phyloP scores from a whole-genome alignment of 208 protist genomes.

The Leishmania mexicana region DNA sequence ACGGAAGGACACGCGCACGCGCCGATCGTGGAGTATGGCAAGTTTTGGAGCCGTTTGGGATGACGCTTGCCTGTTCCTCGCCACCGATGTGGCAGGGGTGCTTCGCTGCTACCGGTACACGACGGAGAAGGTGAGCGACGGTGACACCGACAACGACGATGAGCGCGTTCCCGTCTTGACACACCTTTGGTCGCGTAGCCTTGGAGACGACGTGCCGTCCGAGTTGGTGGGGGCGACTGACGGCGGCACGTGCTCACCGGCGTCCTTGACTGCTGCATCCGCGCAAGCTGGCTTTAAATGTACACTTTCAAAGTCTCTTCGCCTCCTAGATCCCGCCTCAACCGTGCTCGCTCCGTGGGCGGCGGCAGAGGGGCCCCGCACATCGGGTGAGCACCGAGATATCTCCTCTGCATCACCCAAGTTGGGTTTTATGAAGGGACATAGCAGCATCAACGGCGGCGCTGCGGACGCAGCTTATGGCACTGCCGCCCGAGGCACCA shows the following conservation, averaged over 20 bases:
- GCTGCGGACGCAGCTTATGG: no score
- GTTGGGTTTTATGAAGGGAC: neutral
- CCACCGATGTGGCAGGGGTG: slow-evolving; percentile 14
- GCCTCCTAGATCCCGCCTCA: neutral
- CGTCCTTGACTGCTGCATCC: neutral
- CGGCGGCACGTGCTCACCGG: neutral
- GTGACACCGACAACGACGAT: neutral
- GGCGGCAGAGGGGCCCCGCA: neutral
- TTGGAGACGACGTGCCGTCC: neutral
- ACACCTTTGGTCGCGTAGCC: slow-evolving; percentile 14
- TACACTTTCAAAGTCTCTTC: slow-evolving; percentile 20
- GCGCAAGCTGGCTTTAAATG: slow-evolving; percentile 18
- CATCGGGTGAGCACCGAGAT: neutral
- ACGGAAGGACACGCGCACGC: neutral
- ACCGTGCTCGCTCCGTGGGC: neutral
- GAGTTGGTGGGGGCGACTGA: neutral
- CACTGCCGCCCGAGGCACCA: neutral
- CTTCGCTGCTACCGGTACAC: slow-evolving; percentile 30
- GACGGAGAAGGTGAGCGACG: neutral
- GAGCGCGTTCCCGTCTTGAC: neutral
- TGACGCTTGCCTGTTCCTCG: slow-evolving; percentile 10
- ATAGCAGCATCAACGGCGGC: neutral
- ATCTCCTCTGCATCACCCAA: neutral
- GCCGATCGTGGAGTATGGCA: neutral
- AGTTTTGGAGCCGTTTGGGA: neutral